Evolutionary conservation across 2,329 filamentous ascomycete species (phyloP), one percentile per base, ranked within the genome.

Genomic region (Penicillium thymicola): DNA sequence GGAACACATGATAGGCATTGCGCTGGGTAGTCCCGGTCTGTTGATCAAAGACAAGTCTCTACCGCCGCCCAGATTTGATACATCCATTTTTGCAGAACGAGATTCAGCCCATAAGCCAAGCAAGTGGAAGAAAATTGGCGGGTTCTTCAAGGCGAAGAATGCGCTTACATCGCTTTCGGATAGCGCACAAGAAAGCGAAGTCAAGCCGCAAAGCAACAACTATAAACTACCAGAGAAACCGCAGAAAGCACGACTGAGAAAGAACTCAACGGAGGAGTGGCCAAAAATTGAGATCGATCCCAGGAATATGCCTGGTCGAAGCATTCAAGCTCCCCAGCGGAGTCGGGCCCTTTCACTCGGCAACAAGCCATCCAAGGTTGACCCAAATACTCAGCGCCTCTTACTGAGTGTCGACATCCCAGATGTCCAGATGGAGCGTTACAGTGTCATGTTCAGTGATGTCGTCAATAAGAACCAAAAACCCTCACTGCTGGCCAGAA

Each of bases 361-460:
- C 9, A 58, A 25, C 14, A 57, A 59, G 37, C 16, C 34, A 4
- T 14, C 44, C 3, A 56, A 55, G 37, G 38, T 54, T 14, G 54
- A 49, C 13, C 14, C 21, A 14, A 51, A 48, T 8, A 61, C 64
- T n/a, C 64, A 65, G 34, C 54, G 59, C 18, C 68, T 76, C 2
- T 72, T 88, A 7, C 77, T 97, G 21, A 81, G 92, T 65, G 82
- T 97, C 16, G 85, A 92, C 51, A 94, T 97, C 55, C 92, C 93
- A 0, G 83, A 84, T 48, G 82, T 89, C 54, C 85, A 88, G 60
- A 81, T 97, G 81, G 93, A 97, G 70, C 81, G 93, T 47, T 97
- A 96, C 65, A 96, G 92, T 65, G 84, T 97, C 62, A 97, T 97
- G 92, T 97, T 97, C 69, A 85, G 87, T 54, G 84, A 83, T 37